These are phyloP conservation scores for Suillus bovinus DNA, from an alignment of 768 basidiomycete genomes.

Conservation along the genomic window DNA sequence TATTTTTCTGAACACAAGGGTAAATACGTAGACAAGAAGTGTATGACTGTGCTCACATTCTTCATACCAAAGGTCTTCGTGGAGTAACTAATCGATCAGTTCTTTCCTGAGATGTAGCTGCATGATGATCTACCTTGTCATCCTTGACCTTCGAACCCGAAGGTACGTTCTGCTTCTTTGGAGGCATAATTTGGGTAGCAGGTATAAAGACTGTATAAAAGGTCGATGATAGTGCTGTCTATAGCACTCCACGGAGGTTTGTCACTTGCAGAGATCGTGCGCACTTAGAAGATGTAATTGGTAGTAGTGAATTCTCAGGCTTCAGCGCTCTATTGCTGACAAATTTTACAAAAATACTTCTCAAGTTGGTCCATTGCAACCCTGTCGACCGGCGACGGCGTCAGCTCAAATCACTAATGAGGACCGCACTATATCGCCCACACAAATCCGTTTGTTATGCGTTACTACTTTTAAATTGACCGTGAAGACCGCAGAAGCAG, in stretches of 20 bases:
- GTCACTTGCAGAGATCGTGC: constrained; percentile 5
- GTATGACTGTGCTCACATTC: constrained; percentile 55
- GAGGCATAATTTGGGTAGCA: constrained; percentile 55
- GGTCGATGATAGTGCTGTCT: constrained; percentile 10
- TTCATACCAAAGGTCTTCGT: constrained; percentile 84
- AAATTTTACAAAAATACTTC: constrained; percentile 4
- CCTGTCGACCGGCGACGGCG: background rate
- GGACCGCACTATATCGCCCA: background rate
- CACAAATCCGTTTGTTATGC: constrained; percentile 61
- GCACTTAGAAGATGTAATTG: background rate
- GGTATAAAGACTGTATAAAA: constrained; percentile 5
- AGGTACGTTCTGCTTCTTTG: constrained; percentile 67
- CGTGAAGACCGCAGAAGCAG: constrained; percentile 78
- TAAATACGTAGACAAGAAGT: constrained; percentile 1
- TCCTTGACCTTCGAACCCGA: constrained; percentile 73
- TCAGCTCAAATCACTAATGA: background rate
- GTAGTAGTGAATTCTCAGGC: background rate
- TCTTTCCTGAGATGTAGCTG: constrained; percentile 17
- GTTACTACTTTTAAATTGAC: constrained; percentile 68
- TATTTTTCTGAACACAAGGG: constrained; percentile 73
- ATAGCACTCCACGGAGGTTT: background rate
- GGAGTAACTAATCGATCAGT: constrained; percentile 31
- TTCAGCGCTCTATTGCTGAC: background rate
- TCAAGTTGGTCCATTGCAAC: too few relatives aligned
- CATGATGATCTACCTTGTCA: constrained; percentile 62